Evolutionary conservation across 495 filamentous ascomycete genomes (phyloP).

Genomic region (Penicillium steckii): DNA sequence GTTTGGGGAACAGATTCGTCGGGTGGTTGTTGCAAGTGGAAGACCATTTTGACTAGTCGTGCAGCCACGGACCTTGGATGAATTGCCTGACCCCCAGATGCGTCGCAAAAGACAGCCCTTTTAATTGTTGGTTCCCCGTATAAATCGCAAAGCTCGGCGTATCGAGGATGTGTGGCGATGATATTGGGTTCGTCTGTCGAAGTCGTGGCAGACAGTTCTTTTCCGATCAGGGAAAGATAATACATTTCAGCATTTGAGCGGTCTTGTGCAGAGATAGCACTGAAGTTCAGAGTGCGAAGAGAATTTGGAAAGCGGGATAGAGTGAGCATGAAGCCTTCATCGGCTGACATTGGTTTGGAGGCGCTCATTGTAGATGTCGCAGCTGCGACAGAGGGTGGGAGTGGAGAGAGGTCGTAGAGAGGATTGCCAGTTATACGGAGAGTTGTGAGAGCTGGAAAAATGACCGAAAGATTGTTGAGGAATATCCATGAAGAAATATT

Average conservation of each 20-base stretch:
- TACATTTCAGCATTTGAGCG: constrained; percentile 87
- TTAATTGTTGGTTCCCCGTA: constrained; percentile 66
- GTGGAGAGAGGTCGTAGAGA: constrained; percentile 62
- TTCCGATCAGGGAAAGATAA: constrained; percentile 79
- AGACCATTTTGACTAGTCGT: constrained; percentile 64
- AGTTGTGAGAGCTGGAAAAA: constrained; percentile 63
- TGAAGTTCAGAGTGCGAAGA: constrained; percentile 75
- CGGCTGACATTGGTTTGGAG: constrained; percentile 50
- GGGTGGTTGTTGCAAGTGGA: constrained; percentile 35
- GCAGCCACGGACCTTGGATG: constrained; percentile 71
- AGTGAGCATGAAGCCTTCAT: constrained; percentile 84
- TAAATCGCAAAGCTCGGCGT: constrained; percentile 64
- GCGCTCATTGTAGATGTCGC: constrained; percentile 13
- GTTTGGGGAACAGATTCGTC: neutral
- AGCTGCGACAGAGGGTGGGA: constrained; percentile 31
- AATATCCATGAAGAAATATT: constrained; percentile 66
- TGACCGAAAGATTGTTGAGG: constrained; percentile 59
- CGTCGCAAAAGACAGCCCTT: constrained; percentile 22
- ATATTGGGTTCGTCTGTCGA: constrained; percentile 52
- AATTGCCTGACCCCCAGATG: constrained; percentile 33
- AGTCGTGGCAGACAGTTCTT: constrained; percentile 63
- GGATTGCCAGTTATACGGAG: constrained; percentile 85
- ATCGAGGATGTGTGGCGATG: constrained; percentile 64
- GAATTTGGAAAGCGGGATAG: constrained; percentile 65
- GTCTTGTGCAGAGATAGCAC: constrained; percentile 66